Conservation (phyloP, 1,139 yeast genomes). For the Sugiyamaella paludigena region DNA sequence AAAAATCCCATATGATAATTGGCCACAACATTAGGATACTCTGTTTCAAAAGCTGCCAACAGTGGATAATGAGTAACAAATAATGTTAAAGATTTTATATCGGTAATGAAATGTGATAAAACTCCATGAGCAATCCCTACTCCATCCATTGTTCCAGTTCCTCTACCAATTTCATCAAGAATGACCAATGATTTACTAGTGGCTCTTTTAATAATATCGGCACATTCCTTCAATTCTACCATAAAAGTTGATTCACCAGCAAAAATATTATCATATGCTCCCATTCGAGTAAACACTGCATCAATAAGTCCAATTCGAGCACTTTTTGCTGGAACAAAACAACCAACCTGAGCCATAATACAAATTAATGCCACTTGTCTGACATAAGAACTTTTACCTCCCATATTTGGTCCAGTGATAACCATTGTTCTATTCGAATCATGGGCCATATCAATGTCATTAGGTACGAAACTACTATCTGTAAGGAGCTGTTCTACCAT, state of each 20-base stretch:
- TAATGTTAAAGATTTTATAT: slow-evolving; percentile 54
- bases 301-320: slow-evolving; percentile 61
- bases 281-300: slow-evolving; percentile 55
- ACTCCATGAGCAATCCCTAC: slow-evolving; percentile 81
- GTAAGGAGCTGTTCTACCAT: slow-evolving; percentile 57
- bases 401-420: slow-evolving; percentile 76
- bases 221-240: slow-evolving; percentile 69
- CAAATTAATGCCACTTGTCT: slow-evolving; percentile 59
- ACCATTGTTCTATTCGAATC: slow-evolving; percentile 49
- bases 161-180: slow-evolving; percentile 69
- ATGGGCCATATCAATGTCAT: slow-evolving; percentile 54
- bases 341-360: slow-evolving; percentile 86
- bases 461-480: slow-evolving; percentile 58
- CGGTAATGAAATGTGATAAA: slow-evolving; percentile 56
- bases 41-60: slow-evolving; percentile 52
- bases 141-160: slow-evolving; percentile 86
- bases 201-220: slow-evolving; percentile 51
- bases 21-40: slow-evolving; percentile 44
- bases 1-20: slow-evolving; percentile 77
- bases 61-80: slow-evolving; percentile 91
- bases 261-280: slow-evolving; percentile 68
- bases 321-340: slow-evolving; percentile 68
- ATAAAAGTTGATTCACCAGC: slow-evolving; percentile 72
- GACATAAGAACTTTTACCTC: slow-evolving; percentile 71
- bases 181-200: slow-evolving; percentile 55